phyloP scores from a whole-genome alignment of 805 yeast genomes.

The Naumovozyma dairenensis region DNA sequence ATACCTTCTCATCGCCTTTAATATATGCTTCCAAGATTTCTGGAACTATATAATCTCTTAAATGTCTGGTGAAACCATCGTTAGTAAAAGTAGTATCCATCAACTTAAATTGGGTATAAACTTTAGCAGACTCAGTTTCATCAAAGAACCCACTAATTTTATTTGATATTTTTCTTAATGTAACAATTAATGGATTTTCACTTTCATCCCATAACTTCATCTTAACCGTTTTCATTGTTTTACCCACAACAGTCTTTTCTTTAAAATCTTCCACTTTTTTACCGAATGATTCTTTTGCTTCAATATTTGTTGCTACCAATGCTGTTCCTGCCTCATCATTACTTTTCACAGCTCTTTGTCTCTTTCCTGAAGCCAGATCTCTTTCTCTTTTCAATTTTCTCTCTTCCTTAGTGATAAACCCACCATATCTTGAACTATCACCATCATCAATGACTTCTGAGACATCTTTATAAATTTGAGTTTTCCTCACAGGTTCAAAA shows the following conservation, averaged over 20 bases:
- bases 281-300: conserved; percentile 57
- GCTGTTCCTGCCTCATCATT: conserved; percentile 77
- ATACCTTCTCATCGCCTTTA: conserved; percentile 73
- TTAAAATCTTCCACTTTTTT: conserved; percentile 59
- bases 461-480: conserved; percentile 82
- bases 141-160: conserved; percentile 83
- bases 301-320: conserved; percentile 71
- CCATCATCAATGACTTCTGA: conserved; percentile 87
- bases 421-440: conserved; percentile 81
- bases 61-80: conserved; percentile 68
- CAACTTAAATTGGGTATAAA: conserved; percentile 71
- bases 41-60: conserved; percentile 88
- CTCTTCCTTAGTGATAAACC: conserved; percentile 75
- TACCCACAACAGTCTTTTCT: conserved; percentile 61
- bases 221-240: conserved; percentile 48
- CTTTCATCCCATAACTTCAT: conserved; percentile 78
- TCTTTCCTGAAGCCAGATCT: conserved; percentile 48
- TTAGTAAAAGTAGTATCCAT: conserved; percentile 84
- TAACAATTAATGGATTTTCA: conserved; percentile 80
- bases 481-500: conserved; percentile 86
- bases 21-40: conserved; percentile 93
- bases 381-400: conserved; percentile 64
- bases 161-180: conserved; percentile 69
- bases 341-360: conserved; percentile 60
- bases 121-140: conserved; percentile 94